Evolutionary conservation across 768 basidiomycete genomes (phyloP), one percentile per base, ranked within the genome.

Genomic region (Phylloporus arenicola): DNA sequence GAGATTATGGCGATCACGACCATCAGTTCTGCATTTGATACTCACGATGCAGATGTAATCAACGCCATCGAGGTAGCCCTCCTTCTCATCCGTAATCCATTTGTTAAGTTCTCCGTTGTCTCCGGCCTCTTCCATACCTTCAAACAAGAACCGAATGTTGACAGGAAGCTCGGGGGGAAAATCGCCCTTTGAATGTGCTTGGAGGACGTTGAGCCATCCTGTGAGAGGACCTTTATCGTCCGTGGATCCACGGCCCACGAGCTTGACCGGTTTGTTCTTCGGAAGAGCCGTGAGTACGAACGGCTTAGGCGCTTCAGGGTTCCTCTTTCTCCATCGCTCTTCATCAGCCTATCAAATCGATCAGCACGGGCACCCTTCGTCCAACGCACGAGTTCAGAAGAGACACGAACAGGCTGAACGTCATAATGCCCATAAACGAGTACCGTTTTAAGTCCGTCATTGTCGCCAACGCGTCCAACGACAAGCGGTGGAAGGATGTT

Each of bases 101-200:
- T 88, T 84, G 58, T 94, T 92, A 6, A 95, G 31, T 33, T 33
- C 78, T 0, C 90, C 90, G 54, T 85, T 86, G 43, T 83, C 86
- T 4, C 89, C 90, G 51, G 78, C 83, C 71, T 95, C 93, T 67
- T 97, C 93, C 89, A 93, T 94, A 5, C 88, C 93, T 65, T 95
- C 93, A 57, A 95, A 92, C 75, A 87, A 86, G 72, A 87, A 84
- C 57, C 80, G 79, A 43, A 95, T 65, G 64, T 95, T 94, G 25
- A 95, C 92, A 1, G 94, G 94, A 17, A 96, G 77, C 31, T 33
- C 14, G 14, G 43, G 43, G 13, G 13, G 43, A 43, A 13, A 16
- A 29, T n/a, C 30, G 16, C 20, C 81, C 47, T 81, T 71, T 43
- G 78, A 70, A 50, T 95, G 92, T 48, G 89, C 92, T 59, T 95